Evolutionary conservation across 139 green algal species (phyloP).

Genomic region (Tetraselmis chui): DNA sequence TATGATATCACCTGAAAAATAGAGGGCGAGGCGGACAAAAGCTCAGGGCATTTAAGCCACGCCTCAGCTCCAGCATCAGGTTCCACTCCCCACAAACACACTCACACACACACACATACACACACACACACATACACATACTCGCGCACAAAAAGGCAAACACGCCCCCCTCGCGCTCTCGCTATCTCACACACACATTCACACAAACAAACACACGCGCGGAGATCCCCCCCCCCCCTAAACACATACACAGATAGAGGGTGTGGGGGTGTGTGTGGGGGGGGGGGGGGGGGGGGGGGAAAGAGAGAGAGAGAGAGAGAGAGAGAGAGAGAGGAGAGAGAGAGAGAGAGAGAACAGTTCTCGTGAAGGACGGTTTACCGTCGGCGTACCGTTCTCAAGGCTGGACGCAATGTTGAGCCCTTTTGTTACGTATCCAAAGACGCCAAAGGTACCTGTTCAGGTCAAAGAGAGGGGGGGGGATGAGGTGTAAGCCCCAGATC

Average conservation of each 20-base stretch:
- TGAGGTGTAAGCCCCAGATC: too few species aligned
- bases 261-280: neutral
- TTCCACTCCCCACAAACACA: too few species aligned
- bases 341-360: neutral
- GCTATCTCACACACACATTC: too few species aligned
- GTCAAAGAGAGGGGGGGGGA: too few species aligned
- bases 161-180: too few species aligned
- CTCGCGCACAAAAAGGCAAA: too few species aligned
- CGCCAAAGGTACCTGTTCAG: conserved; percentile 58
- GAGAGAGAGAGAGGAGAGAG: neutral
- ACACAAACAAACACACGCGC: too few species aligned
- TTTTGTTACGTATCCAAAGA: conserved; percentile 73
- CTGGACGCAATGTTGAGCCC: conserved; percentile 3
- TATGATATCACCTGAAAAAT: conserved; percentile 48
- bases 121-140: too few species aligned
- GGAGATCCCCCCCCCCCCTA: too few species aligned
- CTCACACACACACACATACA: too few species aligned
- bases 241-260: neutral
- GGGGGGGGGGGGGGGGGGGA: neutral
- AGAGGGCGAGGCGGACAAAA: neutral
- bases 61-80: too few species aligned
- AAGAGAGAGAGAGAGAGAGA: neutral
- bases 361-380: neutral
- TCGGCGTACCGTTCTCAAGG: neutral
- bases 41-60: neutral